A percentile compares a stretch with the other conserved stretches of the same genome.
Evolutionary conservation across 768 basidiomycete species (phyloP).

Genomic region (Lyophyllum atratum): DNA sequence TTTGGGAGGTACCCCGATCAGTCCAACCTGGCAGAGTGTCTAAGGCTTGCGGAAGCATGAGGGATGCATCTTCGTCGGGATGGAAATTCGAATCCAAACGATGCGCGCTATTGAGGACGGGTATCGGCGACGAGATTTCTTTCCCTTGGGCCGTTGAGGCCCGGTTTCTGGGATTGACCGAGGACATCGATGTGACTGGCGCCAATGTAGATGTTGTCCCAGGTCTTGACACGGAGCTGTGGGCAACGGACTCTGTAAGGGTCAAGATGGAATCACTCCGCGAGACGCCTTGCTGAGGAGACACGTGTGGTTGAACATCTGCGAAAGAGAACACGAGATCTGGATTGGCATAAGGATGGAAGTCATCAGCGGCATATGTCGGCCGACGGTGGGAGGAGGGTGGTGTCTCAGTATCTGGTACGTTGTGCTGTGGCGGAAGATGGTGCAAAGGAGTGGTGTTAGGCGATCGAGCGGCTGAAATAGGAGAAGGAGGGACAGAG

Average conservation of each 20-base stretch:
- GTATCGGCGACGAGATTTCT: conserved; percentile 59
- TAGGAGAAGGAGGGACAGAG: conserved; percentile 31
- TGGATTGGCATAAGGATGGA: conserved; percentile 84
- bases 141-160: conserved; percentile 43
- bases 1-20: conserved; percentile 45
- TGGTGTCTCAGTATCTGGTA: conserved; percentile 10
- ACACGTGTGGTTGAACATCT: conserved; percentile 30
- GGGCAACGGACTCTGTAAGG: conserved; percentile 42
- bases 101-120: conserved; percentile 34
- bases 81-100: conserved; percentile 21
- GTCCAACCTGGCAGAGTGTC: conserved; percentile 49
- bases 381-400: conserved; percentile 12
- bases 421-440: background rate
- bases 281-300: conserved; percentile 31
- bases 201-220: conserved; percentile 34
- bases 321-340: conserved; percentile 52
- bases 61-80: conserved; percentile 29
- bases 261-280: conserved; percentile 57
- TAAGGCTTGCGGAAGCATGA: conserved; percentile 26
- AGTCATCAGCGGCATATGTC: conserved; percentile 36
- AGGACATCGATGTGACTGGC: conserved; percentile 29
- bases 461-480: conserved; percentile 30
- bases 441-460: conserved; percentile 19
- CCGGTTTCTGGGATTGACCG: conserved; percentile 24
- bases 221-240: conserved; percentile 31